Conservation (phyloP, 495 filamentous ascomycete genomes). For the Aspergillus taichungensis region DNA sequence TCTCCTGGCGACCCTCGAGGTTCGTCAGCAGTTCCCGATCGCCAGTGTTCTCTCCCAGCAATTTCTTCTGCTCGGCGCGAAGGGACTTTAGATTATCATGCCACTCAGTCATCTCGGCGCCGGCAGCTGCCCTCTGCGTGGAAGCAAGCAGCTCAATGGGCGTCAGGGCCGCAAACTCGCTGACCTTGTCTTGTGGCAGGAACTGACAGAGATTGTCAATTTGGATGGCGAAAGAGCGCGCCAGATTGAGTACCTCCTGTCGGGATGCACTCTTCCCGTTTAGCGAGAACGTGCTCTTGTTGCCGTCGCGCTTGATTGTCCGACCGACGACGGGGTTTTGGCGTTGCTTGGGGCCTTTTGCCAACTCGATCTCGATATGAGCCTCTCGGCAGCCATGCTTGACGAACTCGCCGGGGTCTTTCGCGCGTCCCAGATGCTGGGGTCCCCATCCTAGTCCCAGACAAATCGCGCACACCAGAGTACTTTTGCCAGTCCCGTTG, state of each 20-base stretch:
- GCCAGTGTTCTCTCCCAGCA: conserved; percentile 47
- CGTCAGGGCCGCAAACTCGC: conserved; percentile 80
- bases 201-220: conserved; percentile 98
- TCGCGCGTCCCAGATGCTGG: conserved; percentile 76
- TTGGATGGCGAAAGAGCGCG: conserved; percentile 69
- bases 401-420: conserved; percentile 79
- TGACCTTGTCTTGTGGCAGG: conserved; percentile 91
- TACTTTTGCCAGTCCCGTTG: conserved; percentile 97
- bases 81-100: conserved; percentile 65
- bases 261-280: conserved; percentile 50
- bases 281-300: conserved; percentile 64
- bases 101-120: conserved; percentile 68
- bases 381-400: conserved; percentile 79
- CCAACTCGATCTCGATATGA: conserved; percentile 80
- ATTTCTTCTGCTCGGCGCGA: conserved; percentile 57
- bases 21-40: conserved; percentile 55
- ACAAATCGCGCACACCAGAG: conserved; percentile 94
- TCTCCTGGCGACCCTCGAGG: conserved; percentile 65
- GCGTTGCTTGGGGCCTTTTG: conserved; percentile 38
- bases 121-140: conserved; percentile 80
- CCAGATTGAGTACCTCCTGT: conserved; percentile 54
- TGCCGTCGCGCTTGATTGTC: conserved; percentile 70
- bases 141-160: conserved; percentile 78
- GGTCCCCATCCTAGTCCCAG: conserved; percentile 81
- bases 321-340: conserved; percentile 66